Conservation (phyloP, 306 rosid genomes). For the Mucuna pruriens region DNA sequence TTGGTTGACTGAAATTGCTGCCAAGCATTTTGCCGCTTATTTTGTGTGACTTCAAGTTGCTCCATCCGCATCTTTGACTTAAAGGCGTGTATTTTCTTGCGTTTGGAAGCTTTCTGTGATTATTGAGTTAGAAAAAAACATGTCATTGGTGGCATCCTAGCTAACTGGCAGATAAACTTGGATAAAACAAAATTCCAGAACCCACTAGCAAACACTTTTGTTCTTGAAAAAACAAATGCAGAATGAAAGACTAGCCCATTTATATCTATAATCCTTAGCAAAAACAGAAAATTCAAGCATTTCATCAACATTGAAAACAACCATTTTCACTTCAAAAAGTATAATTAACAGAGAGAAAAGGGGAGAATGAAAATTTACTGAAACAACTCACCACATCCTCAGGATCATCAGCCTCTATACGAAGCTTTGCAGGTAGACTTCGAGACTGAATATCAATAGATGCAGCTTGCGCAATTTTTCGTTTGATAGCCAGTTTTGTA, state of each 20-base stretch:
- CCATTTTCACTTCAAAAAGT: not conserved
- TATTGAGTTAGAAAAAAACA: conserved; percentile 38
- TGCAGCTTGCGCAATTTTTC: conserved; percentile 93
- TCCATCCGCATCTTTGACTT: conserved; percentile 98
- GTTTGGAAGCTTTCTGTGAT: conserved; percentile 79
- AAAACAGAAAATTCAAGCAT: conserved; percentile 1
- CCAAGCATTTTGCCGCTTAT: conserved; percentile 99
- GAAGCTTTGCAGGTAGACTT: conserved; percentile 87
- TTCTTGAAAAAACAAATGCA: not conserved
- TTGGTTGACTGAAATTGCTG: conserved; percentile 95
- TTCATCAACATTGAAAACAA: conserved; percentile 16
- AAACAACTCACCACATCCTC: conserved; percentile 86
- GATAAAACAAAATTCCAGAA: conserved; percentile 11
- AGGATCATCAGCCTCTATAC: conserved; percentile 89
- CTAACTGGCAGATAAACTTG: not conserved
- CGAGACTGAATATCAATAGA: conserved; percentile 82
- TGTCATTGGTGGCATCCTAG: conserved; percentile 32
- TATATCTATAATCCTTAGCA: not conserved
- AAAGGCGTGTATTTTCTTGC: conserved; percentile 95
- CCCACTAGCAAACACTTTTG: not conserved
- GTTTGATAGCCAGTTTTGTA: conserved; percentile 91
- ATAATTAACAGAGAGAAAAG: not conserved
- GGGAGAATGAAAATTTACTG: not conserved
- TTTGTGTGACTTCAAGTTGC: conserved; percentile 95
- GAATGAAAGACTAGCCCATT: not conserved